Evolutionary conservation across 352 stramenopile species (phyloP), one percentile per base, ranked within the genome.

Genomic region (Pythium periplocum): DNA sequence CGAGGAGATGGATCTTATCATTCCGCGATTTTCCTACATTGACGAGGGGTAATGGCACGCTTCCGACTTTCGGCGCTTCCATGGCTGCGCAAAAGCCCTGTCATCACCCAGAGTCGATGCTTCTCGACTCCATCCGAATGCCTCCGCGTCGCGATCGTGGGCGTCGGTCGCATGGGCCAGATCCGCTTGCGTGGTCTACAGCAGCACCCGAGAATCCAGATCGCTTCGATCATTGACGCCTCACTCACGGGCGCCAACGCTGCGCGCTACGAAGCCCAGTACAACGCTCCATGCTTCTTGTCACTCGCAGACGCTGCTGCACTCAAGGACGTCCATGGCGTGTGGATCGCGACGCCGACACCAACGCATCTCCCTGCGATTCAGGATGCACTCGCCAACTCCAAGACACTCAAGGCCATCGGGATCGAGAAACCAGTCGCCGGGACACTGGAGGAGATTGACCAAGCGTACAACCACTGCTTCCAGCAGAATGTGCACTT

Each of bases 311-410:
- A 71, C 1, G 78, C 75, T 8, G 55, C 41, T 1, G 55, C 55
- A 48, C 39, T 79, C 10, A n/a, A 51, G 33, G 30, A 46, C 4
- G 50, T 87, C 12, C 61, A 85, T 55, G 78, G 76, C 11, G 66
- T 90, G 57, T 92, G 82, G 82, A 69, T 92, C 57, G 78, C 82
- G 10, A 90, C 82, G 6, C 82, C 82, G 1, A 92, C 82, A 26
- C 78, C 77, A 1, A 83, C 82, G 36, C 82, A 92, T 57, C 60
- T 86, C 17, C 34, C 75, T 34, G 55, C 87, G 17, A 72, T 89
- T 47, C 62, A 59, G 30, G 61, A 74, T 44, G 41, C 51, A 5
- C 32, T 61, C 4, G 17, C 57, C 45, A 38, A 38, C 7, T 35
- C 35, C 2, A 73, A 71, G 35, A 8, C 4, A 12, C 45, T 68